Percentiles rank a stretch among this genome's conserved stretches.
Evolutionary conservation across 1,139 yeast species (phyloP).

Genomic region (Yamadazyma siamensis): DNA sequence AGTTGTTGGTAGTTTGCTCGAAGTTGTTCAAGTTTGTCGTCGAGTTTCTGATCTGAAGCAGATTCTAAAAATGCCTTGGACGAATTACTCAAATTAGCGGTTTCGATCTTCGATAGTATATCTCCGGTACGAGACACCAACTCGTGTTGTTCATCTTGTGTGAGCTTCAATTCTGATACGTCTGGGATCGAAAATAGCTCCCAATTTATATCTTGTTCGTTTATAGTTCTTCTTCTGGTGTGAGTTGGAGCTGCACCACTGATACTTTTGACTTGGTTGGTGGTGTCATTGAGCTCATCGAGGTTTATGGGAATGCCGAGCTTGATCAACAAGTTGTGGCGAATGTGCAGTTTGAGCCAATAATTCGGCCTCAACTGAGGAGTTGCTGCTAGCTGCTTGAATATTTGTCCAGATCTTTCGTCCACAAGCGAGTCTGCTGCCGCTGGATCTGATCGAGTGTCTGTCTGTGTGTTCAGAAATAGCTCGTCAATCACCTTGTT

Average conservation of each 20-base stretch:
- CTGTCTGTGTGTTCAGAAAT: slow-evolving; percentile 11
- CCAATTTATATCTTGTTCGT: slow-evolving; percentile 35
- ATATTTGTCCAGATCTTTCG: slow-evolving; percentile 26
- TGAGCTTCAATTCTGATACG: slow-evolving; percentile 19
- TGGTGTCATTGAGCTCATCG: slow-evolving; percentile 10
- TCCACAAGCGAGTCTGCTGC: slow-evolving; percentile 16
- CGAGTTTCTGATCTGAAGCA: slow-evolving; percentile 7
- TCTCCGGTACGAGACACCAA: slow-evolving; percentile 22
- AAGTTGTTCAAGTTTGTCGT: slow-evolving; percentile 26
- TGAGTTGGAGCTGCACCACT: slow-evolving; percentile 2
- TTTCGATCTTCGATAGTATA: slow-evolving; percentile 30
- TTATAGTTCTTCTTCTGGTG: slow-evolving; percentile 20
- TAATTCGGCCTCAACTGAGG: slow-evolving; percentile 50
- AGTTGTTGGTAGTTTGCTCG: slow-evolving; percentile 26
- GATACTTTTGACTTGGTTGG: no score
- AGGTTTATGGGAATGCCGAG: slow-evolving; percentile 17
- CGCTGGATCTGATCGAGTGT: not conserved
- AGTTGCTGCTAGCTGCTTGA: slow-evolving; percentile 31
- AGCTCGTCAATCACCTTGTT: slow-evolving; percentile 19
- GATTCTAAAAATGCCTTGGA: slow-evolving; percentile 24
- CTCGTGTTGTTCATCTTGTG: slow-evolving; percentile 17
- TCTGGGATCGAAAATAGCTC: slow-evolving; percentile 26
- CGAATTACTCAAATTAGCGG: slow-evolving; percentile 34
- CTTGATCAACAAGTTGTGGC: slow-evolving; percentile 51
- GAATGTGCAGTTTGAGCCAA: slow-evolving; percentile 57